Conservation (phyloP, 495 filamentous ascomycete genomes). For the Recurvomyces mirabilis region DNA sequence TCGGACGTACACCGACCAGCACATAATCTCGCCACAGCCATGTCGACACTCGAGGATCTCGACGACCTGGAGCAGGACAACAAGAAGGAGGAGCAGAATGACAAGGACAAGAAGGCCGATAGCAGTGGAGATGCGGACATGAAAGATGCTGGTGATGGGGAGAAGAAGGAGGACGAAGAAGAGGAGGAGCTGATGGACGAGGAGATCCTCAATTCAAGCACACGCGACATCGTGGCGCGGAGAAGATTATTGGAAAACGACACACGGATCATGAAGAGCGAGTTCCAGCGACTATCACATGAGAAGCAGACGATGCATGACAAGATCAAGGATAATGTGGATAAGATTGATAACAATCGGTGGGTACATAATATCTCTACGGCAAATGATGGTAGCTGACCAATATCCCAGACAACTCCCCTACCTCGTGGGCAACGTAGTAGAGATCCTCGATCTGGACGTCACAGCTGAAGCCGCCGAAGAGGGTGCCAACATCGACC, state of each 20-base stretch:
- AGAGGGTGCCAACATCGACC: conserved; percentile 95
- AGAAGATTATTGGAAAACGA: conserved; percentile 90
- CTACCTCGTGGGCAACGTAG: conserved; percentile 96
- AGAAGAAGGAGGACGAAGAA: conserved; percentile 51
- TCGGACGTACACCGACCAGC: too few relatives aligned
- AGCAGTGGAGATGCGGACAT: conserved; percentile 74
- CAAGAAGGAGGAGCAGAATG: conserved; percentile 43
- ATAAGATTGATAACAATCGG: conserved; percentile 99
- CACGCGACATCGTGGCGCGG: conserved; percentile 82
- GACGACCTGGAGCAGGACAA: conserved; percentile 67
- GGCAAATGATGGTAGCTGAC: too few relatives aligned
- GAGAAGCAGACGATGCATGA: conserved; percentile 92
- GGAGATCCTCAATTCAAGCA: conserved; percentile 81
- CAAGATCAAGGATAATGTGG: conserved; percentile 96
- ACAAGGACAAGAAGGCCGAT: conserved; percentile 34
- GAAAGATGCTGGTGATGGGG: conserved; percentile 61
- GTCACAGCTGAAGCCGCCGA: conserved; percentile 91
- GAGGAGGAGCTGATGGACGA: conserved; percentile 64
- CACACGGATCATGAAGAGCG: conserved; percentile 95
- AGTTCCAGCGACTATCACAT: conserved; percentile 84
- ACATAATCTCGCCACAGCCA: conserved; percentile 26
- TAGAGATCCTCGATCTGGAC: conserved; percentile 91
- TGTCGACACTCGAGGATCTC: conserved; percentile 82
- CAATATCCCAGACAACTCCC: conserved; percentile 91
- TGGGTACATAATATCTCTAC: too few relatives aligned